These are phyloP conservation scores for Corchorus olitorius DNA, from an alignment of 345 rosid species.

Conservation along the genomic window DNA sequence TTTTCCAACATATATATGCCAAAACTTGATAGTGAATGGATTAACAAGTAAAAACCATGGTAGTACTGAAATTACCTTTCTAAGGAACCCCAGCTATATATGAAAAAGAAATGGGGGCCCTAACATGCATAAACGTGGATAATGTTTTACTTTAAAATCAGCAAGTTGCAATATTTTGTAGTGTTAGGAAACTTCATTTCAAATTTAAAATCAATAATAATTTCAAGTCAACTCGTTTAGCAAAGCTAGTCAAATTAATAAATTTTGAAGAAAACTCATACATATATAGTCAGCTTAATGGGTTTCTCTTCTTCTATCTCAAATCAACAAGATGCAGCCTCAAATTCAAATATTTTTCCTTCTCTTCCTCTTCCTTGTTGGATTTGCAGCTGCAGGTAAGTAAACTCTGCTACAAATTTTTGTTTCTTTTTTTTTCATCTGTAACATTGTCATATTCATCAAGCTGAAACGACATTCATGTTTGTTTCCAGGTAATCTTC, in stretches of 20 bases:
- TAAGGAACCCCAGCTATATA: too few relatives aligned
- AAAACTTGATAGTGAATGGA: slow-evolving; percentile 26
- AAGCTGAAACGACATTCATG: not conserved
- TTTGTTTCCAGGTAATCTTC: slow-evolving; percentile 43
- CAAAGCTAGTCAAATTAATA: not conserved
- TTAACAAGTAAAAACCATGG: too few relatives aligned
- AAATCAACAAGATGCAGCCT: slow-evolving; percentile 33
- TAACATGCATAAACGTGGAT: too few relatives aligned
- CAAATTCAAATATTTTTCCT: slow-evolving; percentile 17
- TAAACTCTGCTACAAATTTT: not conserved
- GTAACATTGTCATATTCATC: not conserved
- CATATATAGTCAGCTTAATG: not conserved
- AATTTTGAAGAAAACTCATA: not conserved
- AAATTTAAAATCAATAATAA: not conserved
- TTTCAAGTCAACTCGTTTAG: slow-evolving; percentile 15
- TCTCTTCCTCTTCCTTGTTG: slow-evolving; percentile 29
- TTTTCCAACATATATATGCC: slow-evolving; percentile 27
- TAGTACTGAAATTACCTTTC: too few relatives aligned
- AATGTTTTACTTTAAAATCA: too few relatives aligned
- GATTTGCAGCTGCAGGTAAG: slow-evolving; percentile 46
- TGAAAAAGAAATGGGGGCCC: too few relatives aligned
- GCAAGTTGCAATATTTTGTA: not conserved
- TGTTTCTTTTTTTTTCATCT: too few relatives aligned
- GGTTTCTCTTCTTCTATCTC: slow-evolving; percentile 10
- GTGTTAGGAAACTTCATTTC: not conserved